Percentiles rank a stretch among this genome's conserved stretches.
Conservation (phyloP, 495 filamentous ascomycete genomes). For the Daldinia loculata region DNA sequence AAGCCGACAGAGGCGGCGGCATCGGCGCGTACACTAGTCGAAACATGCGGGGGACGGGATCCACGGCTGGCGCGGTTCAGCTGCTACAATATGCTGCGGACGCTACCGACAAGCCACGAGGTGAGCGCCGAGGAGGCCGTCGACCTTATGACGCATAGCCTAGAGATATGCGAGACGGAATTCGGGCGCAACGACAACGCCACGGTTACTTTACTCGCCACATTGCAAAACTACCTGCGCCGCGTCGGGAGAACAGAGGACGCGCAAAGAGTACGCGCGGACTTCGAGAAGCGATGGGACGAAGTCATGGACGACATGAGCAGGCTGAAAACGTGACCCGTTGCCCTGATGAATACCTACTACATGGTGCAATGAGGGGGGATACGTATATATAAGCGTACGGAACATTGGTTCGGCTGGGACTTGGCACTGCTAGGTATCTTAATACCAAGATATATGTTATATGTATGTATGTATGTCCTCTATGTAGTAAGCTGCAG, state of each 20-base stretch:
- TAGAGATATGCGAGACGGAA: constrained; percentile 23
- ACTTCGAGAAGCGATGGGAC: constrained; percentile 30
- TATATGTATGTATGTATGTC: constrained; percentile 1
- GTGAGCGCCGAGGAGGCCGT: constrained; percentile 15
- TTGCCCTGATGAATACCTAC: constrained; percentile 39
- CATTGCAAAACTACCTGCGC: constrained; percentile 15
- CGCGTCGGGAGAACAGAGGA: constrained; percentile 7
- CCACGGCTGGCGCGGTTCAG: constrained; percentile 28
- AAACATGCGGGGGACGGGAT: constrained; percentile 11
- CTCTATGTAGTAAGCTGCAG: constrained; percentile 25
- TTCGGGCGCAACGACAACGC: constrained; percentile 36
- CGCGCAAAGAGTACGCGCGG: constrained; percentile 4
- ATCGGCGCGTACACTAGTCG: constrained; percentile 8
- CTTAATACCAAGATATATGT: neutral
- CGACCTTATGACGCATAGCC: constrained; percentile 9
- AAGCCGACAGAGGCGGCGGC: constrained; percentile 22
- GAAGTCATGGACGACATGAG: constrained; percentile 12
- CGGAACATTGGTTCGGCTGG: neutral
- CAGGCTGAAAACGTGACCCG: constrained; percentile 16
- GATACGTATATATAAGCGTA: neutral
- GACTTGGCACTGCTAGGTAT: neutral
- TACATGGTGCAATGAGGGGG: constrained; percentile 32
- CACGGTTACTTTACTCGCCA: constrained; percentile 25
- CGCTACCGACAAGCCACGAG: constrained; percentile 21
- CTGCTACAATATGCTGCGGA: constrained; percentile 36